Base-by-base conservation (phyloP, 1,139 yeast genomes). In the Scheffersomyces lignicola region DNA sequence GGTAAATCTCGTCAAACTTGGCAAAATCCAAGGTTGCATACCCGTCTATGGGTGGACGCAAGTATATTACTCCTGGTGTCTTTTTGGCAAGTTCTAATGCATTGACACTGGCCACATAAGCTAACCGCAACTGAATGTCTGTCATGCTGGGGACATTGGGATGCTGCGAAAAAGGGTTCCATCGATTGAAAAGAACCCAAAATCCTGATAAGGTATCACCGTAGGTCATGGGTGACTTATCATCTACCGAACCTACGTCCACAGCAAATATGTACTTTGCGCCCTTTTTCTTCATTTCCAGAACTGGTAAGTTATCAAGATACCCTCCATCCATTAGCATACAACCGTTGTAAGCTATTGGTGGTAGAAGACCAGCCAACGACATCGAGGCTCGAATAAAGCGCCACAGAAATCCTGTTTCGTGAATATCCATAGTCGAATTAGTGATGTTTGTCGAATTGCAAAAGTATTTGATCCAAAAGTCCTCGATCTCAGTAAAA, bases 301-400 rank as follows among this genome's bases (percentile, higher is more conserved):
- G 72, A 2, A 92, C 97, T 0, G 98, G 95, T 39, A 92, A 65
- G 54, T 92, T 92, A 55, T 92, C 98, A 38, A 92, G 80, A 54
- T 92, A 92, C 0, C 98, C 98, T 29, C 98, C 98, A 56, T 92
- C 98, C 27, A 92, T 65, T 24, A 92, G 64, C 97, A 92, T 92
- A 30, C 86, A 80, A 0, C 98, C 98, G 40, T 87, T 80, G 47
- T 84, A 90, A 2, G 92, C 73, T 11, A 94, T 80, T 0, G 95
- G 95, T 2, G 98, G 98, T 18, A 92, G 66, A 24, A 92, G 65
- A 0, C 98, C 97, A 1, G 98, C 97, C 36, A 92, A 71, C 1
- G 97, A 85, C 98, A 92, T 92, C 1, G 96, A 88, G 0, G 98
- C 98, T 33, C 98, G 69, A 34, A 92, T 84, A 49, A 86, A 92